These are phyloP conservation scores for Pelargonium nanum DNA, from an alignment of 345 rosid species.

Conservation along the genomic window DNA sequence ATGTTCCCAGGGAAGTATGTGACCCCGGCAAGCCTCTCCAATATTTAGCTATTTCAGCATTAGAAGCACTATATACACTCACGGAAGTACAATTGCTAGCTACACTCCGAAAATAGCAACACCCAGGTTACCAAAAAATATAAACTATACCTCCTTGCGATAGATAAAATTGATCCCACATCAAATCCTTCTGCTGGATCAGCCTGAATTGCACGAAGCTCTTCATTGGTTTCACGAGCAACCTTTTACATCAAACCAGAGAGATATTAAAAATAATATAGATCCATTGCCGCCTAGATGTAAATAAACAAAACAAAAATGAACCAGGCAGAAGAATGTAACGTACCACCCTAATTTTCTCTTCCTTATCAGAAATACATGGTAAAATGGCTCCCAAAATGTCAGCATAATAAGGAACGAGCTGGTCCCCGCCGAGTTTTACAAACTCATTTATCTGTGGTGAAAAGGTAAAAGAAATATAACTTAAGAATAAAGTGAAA, in stretches of 20 bases:
- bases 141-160: conserved; percentile 77
- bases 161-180: conserved; percentile 76
- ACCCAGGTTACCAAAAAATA: not conserved
- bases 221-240: conserved; percentile 99
- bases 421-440: conserved; percentile 99
- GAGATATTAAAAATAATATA: no score
- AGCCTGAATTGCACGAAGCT: conserved; percentile 72
- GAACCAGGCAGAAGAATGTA: conserved; percentile 6
- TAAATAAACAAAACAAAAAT: not conserved
- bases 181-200: conserved; percentile 84
- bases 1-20: not conserved
- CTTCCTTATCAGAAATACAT: conserved; percentile 97
- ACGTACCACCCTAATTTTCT: conserved; percentile 97
- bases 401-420: conserved; percentile 87
- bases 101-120: not conserved
- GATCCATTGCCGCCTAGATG: not conserved
- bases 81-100: not conserved
- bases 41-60: not conserved
- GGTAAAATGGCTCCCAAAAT: conserved; percentile 96
- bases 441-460: conserved; percentile 93
- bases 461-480: not conserved
- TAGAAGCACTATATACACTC: not conserved
- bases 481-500: not conserved
- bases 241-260: conserved; percentile 33
- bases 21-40: not conserved